phyloP scores from a whole-genome alignment of 129 eudicot species.

The Helianthus tuberosus region DNA sequence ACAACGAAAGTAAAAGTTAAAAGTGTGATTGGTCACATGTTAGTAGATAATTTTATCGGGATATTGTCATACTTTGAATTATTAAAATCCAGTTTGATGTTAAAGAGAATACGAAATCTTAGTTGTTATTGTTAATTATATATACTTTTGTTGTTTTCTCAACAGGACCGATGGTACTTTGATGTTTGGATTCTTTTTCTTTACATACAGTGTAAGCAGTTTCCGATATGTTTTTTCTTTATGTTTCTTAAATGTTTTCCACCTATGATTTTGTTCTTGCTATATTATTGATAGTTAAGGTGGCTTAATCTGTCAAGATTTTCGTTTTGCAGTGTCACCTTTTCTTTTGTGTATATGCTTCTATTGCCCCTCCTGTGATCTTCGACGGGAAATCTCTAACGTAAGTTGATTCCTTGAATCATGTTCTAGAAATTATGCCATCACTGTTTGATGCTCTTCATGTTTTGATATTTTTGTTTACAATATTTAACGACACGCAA shows the following conservation, averaged over 20 bases:
- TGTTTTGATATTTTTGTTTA: background rate
- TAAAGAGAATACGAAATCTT: too few species aligned
- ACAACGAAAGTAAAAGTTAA: too few species aligned
- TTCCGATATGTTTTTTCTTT: background rate
- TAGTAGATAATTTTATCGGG: too few species aligned
- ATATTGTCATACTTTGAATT: too few species aligned
- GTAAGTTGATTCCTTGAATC: conserved; percentile 9
- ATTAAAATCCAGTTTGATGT: too few species aligned
- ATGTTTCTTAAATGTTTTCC: background rate
- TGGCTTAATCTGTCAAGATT: too few species aligned
- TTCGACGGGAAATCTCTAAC: conserved; percentile 23
- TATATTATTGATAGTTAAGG: too few species aligned
- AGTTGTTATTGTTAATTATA: background rate
- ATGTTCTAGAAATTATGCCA: background rate
- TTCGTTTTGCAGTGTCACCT: conserved; percentile 1
- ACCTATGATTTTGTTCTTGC: background rate
- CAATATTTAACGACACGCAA: background rate
- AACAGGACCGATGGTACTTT: conserved; percentile 15
- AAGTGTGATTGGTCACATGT: too few species aligned
- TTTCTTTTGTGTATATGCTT: conserved; percentile 15
- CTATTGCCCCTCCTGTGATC: conserved; percentile 21
- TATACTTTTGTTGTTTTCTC: background rate
- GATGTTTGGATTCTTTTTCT: conserved; percentile 25
- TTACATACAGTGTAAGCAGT: conserved; percentile 6
- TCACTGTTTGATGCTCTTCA: background rate